Evolutionary conservation across 352 stramenopile species (phyloP).

Genomic region (Discostella stelligera): DNA sequence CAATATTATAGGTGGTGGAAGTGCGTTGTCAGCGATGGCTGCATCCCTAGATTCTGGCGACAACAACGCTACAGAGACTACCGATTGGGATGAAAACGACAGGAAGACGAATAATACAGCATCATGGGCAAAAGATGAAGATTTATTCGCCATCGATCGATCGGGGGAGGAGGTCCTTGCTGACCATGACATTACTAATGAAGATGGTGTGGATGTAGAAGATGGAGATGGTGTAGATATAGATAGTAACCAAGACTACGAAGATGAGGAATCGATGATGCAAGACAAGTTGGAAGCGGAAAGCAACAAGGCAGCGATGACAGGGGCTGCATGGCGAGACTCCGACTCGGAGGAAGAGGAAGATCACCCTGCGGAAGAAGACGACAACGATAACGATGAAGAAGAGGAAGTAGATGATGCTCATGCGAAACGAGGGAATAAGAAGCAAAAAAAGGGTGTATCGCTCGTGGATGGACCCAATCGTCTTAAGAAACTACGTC

Average conservation of each 20-base stretch:
- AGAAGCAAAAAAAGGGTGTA: constrained; percentile 32
- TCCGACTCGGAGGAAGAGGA: constrained; percentile 30
- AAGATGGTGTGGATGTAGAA: constrained; percentile 10
- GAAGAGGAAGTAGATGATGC: constrained; percentile 20
- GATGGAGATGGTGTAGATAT: constrained; percentile 8
- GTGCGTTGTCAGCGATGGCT: not conserved
- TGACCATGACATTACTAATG: constrained; percentile 5
- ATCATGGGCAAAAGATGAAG: not conserved
- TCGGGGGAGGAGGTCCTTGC: constrained; percentile 41
- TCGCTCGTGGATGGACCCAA: constrained; percentile 47
- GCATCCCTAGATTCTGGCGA: constrained; percentile 14
- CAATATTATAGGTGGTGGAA: not conserved
- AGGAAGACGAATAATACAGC: constrained; percentile 15
- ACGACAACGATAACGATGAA: constrained; percentile 19
- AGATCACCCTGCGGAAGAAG: constrained; percentile 13
- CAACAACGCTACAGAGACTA: not conserved
- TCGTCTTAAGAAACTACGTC: constrained; percentile 68
- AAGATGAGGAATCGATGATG: constrained; percentile 25
- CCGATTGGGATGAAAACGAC: constrained; percentile 8
- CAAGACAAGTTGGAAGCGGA: constrained; percentile 3
- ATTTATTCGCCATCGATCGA: constrained; percentile 65
- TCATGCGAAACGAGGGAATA: constrained; percentile 1
- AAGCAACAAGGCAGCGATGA: constrained; percentile 22
- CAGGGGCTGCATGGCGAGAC: constrained; percentile 38
- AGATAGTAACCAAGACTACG: constrained; percentile 1